Evolutionary conservation across 116 monocot genomes (phyloP).

Genomic region (Papilionanthe hybrid): DNA sequence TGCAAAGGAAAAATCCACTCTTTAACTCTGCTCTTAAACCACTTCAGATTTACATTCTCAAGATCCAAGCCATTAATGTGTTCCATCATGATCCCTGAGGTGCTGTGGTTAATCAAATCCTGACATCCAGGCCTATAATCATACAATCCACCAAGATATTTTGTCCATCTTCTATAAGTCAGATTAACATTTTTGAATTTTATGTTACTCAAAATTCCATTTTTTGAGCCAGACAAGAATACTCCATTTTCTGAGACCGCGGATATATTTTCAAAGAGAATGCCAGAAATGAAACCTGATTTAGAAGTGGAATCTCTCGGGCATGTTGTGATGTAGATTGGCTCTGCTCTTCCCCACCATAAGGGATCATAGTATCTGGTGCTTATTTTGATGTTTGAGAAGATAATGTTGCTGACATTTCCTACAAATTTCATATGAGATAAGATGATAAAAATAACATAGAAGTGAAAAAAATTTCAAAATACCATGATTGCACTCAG

Average conservation of each 20-base stretch:
- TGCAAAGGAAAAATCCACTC: slow-evolving; percentile 69
- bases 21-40: slow-evolving; percentile 36
- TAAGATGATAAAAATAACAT: neutral
- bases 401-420: slow-evolving; percentile 64
- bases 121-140: slow-evolving; percentile 91
- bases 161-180: slow-evolving; percentile 63
- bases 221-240: slow-evolving; percentile 70
- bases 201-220: slow-evolving; percentile 50
- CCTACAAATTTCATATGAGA: slow-evolving; percentile 33
- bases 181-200: slow-evolving; percentile 65
- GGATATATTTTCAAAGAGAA: slow-evolving; percentile 75
- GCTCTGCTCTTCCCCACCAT: slow-evolving; percentile 99
- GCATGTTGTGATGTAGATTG: slow-evolving; percentile 88
- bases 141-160: slow-evolving; percentile 48
- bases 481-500: neutral
- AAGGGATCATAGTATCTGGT: slow-evolving; percentile 91
- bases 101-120: slow-evolving; percentile 58
- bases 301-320: slow-evolving; percentile 53
- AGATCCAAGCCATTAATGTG: slow-evolving; percentile 64
- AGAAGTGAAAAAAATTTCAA: neutral
- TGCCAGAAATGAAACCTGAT: slow-evolving; percentile 55
- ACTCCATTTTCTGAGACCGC: slow-evolving; percentile 85
- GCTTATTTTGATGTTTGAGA: slow-evolving; percentile 92
- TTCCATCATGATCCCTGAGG: slow-evolving; percentile 83
- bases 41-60: slow-evolving; percentile 72